A percentile compares a stretch with the other conserved stretches of the same genome.
These are phyloP conservation scores for Trichosporon sp. DNA, from an alignment of 1,284 basidiomycete genomes.

Conservation along the genomic window DNA sequence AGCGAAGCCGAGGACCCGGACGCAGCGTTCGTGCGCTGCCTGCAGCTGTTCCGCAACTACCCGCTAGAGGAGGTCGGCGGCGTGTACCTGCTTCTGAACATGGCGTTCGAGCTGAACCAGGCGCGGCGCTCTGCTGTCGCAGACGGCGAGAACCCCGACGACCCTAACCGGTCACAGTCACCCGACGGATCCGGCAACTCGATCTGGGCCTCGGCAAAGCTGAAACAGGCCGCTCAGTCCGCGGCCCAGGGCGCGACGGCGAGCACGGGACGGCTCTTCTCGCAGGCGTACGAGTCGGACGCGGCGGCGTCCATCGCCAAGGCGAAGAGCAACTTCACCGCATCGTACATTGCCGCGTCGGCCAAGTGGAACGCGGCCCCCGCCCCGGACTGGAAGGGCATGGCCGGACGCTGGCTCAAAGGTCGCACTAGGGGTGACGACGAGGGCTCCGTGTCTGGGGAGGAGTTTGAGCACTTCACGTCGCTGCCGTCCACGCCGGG, in stretches of 20 bases:
- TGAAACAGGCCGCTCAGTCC: conserved; percentile 6
- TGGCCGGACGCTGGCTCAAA: conserved; percentile 16
- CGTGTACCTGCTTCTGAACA: conserved; percentile 26
- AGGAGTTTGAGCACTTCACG: conserved; percentile 18
- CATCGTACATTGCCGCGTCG: conserved; percentile 18
- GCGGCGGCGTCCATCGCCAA: conserved; percentile 26
- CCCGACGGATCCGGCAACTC: conserved; percentile 9
- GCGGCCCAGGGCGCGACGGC: conserved; percentile 8
- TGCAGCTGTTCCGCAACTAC: conserved; percentile 31
- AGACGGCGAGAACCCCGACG: conserved; percentile 30
- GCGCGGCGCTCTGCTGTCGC: conserved; percentile 24
- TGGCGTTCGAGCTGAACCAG: conserved; percentile 33
- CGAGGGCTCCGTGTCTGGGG: conserved; percentile 14
- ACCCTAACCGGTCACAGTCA: conserved; percentile 15
- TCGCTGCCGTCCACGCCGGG: conserved; percentile 3
- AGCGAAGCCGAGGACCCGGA: conserved; percentile 26
- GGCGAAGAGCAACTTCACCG: conserved; percentile 24
- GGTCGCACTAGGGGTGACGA: conserved; percentile 12
- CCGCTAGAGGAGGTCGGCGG: conserved; percentile 33
- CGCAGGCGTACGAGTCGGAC: conserved; percentile 25
- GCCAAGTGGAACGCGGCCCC: conserved; percentile 21
- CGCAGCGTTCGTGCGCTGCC: conserved; percentile 26
- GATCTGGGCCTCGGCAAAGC: conserved; percentile 16
- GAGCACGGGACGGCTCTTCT: conserved; percentile 17
- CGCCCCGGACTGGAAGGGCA: conserved; percentile 18